A percentile compares a stretch with the other conserved stretches of the same genome.
Conservation (phyloP, 805 yeast genomes). For the Nakazawaea ambrosiae region DNA sequence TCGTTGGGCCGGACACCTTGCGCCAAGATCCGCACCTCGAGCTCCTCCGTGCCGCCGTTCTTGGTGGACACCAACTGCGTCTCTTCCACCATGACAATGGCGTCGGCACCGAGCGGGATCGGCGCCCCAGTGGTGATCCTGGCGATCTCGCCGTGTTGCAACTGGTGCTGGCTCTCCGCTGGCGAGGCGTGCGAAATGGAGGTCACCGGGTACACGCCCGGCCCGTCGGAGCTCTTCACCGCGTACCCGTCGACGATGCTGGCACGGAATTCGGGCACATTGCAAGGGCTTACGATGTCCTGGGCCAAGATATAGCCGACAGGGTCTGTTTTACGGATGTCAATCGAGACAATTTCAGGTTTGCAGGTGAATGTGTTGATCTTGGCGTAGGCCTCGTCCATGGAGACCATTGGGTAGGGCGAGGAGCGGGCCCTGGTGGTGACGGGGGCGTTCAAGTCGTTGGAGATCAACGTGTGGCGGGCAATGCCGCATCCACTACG, state of each 20-base stretch:
- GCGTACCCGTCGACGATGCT: slow-evolving; percentile 55
- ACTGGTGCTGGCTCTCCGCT: slow-evolving; percentile 13
- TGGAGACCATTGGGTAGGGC: slow-evolving; percentile 41
- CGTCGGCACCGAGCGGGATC: slow-evolving; percentile 44
- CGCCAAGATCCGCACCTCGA: slow-evolving; percentile 32
- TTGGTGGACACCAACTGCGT: slow-evolving; percentile 29
- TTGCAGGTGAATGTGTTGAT: slow-evolving; percentile 28
- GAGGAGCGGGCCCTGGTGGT: slow-evolving; percentile 36
- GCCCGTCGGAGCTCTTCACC: slow-evolving; percentile 35
- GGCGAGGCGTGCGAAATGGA: slow-evolving; percentile 36
- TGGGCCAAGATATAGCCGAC: slow-evolving; percentile 35
- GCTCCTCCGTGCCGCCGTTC: slow-evolving; percentile 35
- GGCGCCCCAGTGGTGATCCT: slow-evolving; percentile 54
- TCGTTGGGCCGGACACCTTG: slow-evolving; percentile 31
- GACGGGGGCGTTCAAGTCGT: slow-evolving; percentile 30
- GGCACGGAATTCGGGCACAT: slow-evolving; percentile 45
- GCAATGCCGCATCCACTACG: slow-evolving; percentile 24
- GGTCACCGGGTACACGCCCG: slow-evolving; percentile 35
- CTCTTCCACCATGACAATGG: slow-evolving; percentile 49
- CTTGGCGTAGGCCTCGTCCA: slow-evolving; percentile 29
- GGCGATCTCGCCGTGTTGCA: slow-evolving; percentile 28
- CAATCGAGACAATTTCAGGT: slow-evolving; percentile 18
- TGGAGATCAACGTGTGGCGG: slow-evolving; percentile 29
- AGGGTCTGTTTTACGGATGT: slow-evolving; percentile 22
- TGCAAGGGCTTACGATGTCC: slow-evolving; percentile 29